Base-by-base conservation (phyloP, 139 green algal genomes). In the Limnomonas spitsbergensis region DNA sequence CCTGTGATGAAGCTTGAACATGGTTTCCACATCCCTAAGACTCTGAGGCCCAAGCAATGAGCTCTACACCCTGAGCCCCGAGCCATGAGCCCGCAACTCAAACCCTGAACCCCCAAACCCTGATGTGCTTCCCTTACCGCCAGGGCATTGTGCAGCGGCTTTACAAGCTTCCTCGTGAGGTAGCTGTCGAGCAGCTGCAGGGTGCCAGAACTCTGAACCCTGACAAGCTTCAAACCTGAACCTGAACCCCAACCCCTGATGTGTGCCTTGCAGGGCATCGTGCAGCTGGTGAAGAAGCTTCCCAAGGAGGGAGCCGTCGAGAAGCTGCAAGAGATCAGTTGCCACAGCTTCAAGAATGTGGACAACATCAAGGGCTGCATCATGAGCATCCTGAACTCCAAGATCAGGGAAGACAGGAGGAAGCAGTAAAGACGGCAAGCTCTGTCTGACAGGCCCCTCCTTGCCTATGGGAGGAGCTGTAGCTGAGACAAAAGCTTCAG, bases 281-380 rank as follows among this genome's bases (percentile, higher is more conserved):
- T 83, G 1, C 78, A 83, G 39, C 70, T 83, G 1, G 34, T 83
- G 37, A 83, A 78, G 54, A 69, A 69, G 40, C 78, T 83, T 29
- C 78, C 78, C 2, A 47, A 35, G 20, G 78, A 78, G 6, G 53
- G 40, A 34, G 78, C 78, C n/a, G 54, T 83, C 3, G 78, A 83
- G 38, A 83, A 83, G 78, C 78, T 83, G 38, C 78, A 83, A 29
- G 78, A 83, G 38, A 83, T 83, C 78, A 77, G 68, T 32, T 74
- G 34, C 68, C 70, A 77, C 40, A 67, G 39, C 29, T 77, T 77
- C 40, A 77, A 77, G 40, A 77, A 77, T 37, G 70, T 77, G 24
- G 70, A 77, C 40, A 77, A 94, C 37, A 70, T 42, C 29, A 89
- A 90, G 4, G 93, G 53, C 54, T 79, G 34, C 31, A 72, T 69